Conservation (phyloP, 2,329 filamentous ascomycete genomes). For the Talaromyces albobiverticillius region DNA sequence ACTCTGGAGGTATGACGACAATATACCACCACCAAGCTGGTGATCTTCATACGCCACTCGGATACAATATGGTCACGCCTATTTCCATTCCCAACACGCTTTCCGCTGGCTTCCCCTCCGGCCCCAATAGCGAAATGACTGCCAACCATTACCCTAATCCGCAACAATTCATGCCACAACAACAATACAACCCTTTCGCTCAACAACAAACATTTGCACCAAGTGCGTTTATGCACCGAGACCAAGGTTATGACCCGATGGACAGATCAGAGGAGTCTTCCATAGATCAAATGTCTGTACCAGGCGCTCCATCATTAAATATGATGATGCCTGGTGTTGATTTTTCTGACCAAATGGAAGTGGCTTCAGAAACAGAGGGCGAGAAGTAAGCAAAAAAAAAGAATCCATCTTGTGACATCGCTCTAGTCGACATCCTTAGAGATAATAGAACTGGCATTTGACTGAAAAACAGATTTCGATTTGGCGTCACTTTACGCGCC, state of each 20-base stretch:
- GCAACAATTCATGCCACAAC: constrained; percentile 52
- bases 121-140: constrained; percentile 62
- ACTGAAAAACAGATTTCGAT: constrained; percentile 66
- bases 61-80: constrained; percentile 73
- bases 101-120: constrained; percentile 60
- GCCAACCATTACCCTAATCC: constrained; percentile 64
- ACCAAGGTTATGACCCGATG: constrained; percentile 76
- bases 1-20: constrained; percentile 72
- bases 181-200: constrained; percentile 66
- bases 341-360: constrained; percentile 25
- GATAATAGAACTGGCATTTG: not conserved
- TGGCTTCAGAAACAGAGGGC: constrained; percentile 28
- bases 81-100: constrained; percentile 72
- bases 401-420: not conserved
- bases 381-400: constrained; percentile 53
- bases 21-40: constrained; percentile 80
- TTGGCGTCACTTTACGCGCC: constrained; percentile 83
- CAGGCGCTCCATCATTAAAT: constrained; percentile 55
- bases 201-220: constrained; percentile 66
- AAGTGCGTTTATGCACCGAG: constrained; percentile 75
- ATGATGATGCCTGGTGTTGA: constrained; percentile 27
- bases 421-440: not conserved
- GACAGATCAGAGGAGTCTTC: constrained; percentile 66
- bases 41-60: constrained; percentile 77
- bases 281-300: constrained; percentile 53